These are phyloP conservation scores for Oidiodendron maius DNA, from an alignment of 495 filamentous ascomycete species.

Conservation along the genomic window DNA sequence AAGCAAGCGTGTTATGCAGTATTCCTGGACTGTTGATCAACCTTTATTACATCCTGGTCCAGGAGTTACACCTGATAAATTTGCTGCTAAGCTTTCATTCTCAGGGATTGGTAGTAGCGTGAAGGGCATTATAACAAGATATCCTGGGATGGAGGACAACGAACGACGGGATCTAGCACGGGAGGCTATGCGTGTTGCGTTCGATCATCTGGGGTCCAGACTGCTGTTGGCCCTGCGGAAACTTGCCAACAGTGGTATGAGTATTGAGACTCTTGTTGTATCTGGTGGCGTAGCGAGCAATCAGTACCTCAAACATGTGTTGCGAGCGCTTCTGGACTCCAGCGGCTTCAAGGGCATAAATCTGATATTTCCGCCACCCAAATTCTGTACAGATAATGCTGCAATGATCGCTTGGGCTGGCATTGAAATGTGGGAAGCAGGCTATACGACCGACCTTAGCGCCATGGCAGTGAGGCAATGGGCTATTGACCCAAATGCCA, in stretches of 20 bases:
- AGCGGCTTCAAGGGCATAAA: conserved; percentile 56
- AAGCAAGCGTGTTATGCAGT: conserved; percentile 20
- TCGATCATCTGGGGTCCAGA: conserved; percentile 78
- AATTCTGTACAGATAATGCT: conserved; percentile 87
- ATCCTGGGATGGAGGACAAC: conserved; percentile 26
- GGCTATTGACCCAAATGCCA: conserved; percentile 59
- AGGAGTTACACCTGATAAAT: conserved; percentile 19
- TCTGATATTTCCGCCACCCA: conserved; percentile 65
- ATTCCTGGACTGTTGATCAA: conserved; percentile 52
- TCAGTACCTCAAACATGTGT: conserved; percentile 61
- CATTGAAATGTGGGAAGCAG: conserved; percentile 82
- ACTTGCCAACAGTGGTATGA: conserved; percentile 1
- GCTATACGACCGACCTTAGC: conserved; percentile 57
- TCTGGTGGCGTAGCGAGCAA: conserved; percentile 90
- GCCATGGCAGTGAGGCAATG: conserved; percentile 64
- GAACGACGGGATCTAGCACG: conserved; percentile 62
- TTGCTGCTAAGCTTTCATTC: conserved; percentile 55
- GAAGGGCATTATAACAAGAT: conserved; percentile 33
- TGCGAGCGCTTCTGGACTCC: conserved; percentile 54
- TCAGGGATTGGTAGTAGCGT: conserved; percentile 53
- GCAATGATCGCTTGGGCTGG: conserved; percentile 98
- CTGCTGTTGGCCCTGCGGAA: conserved; percentile 56
- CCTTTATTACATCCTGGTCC: conserved; percentile 43
- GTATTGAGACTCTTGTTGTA: conserved; percentile 63
- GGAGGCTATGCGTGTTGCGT: conserved; percentile 69